phyloP scores from a whole-genome alignment of 345 rosid species.

The Eutrema heterophyllum region DNA sequence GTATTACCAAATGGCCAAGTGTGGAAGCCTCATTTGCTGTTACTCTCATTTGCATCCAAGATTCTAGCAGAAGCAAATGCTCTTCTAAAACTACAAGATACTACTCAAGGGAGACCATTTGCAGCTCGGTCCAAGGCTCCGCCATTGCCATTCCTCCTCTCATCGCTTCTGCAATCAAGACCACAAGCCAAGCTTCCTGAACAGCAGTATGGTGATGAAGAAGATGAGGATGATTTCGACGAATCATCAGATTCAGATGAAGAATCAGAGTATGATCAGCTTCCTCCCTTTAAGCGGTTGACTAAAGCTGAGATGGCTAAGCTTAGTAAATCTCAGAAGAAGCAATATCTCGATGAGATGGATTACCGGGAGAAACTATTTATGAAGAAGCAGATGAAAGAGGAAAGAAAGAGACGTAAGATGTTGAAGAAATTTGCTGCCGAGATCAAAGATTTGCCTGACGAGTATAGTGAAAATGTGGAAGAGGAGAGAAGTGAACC shows the following conservation, averaged over 20 bases:
- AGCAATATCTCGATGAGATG: conserved; percentile 84
- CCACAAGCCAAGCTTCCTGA: conserved; percentile 84
- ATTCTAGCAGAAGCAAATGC: conserved; percentile 89
- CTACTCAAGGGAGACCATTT: conserved; percentile 73
- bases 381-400: conserved; percentile 86
- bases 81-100: conserved; percentile 76
- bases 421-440: conserved; percentile 75
- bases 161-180: conserved; percentile 87
- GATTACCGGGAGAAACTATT: conserved; percentile 82
- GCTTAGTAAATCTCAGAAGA: conserved; percentile 72
- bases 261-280: conserved; percentile 68
- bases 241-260: conserved; percentile 78
- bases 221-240: conserved; percentile 63
- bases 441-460: conserved; percentile 53
- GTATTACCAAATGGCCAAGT: conserved; percentile 98
- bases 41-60: conserved; percentile 97
- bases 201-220: conserved; percentile 79
- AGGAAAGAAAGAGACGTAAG: conserved; percentile 67
- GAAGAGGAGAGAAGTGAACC: conserved; percentile 78
- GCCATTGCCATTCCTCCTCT: conserved; percentile 80
- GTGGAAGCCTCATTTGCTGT: conserved; percentile 94
- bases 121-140: conserved; percentile 69
- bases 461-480: conserved; percentile 42
- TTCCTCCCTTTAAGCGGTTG: conserved; percentile 79
- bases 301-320: conserved; percentile 63